Conservation (phyloP, 176 grass and related monocot genomes). For the Oryza australiensis region DNA sequence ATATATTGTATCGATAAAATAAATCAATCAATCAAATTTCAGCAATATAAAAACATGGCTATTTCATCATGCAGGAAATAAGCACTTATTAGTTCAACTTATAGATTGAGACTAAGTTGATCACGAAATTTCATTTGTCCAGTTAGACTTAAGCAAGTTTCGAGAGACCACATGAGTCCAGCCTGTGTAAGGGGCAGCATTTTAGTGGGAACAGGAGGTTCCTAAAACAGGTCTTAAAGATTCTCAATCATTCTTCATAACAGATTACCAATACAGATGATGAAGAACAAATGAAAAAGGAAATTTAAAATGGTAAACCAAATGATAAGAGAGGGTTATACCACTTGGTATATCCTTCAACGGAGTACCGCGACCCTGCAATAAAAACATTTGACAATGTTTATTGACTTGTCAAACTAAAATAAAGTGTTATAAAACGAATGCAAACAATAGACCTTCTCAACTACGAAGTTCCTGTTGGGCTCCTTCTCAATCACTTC, state of each 20-base stretch:
- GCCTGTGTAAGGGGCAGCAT: neutral
- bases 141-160: neutral
- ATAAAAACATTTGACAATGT: slow-evolving; percentile 30
- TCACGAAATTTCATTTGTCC: neutral
- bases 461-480: slow-evolving; percentile 68
- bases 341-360: slow-evolving; percentile 91
- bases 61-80: slow-evolving; percentile 21
- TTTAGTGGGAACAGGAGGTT: neutral
- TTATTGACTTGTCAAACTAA: slow-evolving; percentile 19
- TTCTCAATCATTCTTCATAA: neutral
- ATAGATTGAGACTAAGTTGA: neutral
- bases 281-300: neutral
- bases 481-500: slow-evolving; percentile 99
- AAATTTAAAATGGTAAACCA: slow-evolving; percentile 23
- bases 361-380: slow-evolving; percentile 89
- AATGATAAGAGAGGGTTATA: slow-evolving; percentile 42
- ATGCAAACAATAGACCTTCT: slow-evolving; percentile 66
- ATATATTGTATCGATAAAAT: neutral
- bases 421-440: slow-evolving; percentile 9
- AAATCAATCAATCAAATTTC: neutral
- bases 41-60: neutral
- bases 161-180: neutral
- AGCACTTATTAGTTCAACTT: neutral
- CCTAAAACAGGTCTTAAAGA: neutral
- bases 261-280: slow-evolving; percentile 26